Evolutionary conservation across 2,329 filamentous ascomycete genomes (phyloP).

Genomic region (Pseudogymnoascus sp.): DNA sequence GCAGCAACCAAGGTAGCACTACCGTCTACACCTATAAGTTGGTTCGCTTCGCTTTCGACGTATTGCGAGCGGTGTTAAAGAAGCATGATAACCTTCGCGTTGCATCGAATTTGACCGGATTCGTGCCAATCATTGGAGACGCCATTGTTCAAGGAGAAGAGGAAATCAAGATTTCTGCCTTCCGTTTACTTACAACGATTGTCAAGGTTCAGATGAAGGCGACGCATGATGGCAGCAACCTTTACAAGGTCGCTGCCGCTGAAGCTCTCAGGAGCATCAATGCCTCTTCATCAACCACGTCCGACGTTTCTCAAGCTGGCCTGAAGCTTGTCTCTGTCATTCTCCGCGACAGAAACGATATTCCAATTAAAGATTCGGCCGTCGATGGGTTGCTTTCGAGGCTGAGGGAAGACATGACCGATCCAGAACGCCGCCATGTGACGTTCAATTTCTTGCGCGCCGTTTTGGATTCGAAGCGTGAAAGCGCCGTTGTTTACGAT

Average conservation of each 20-base stretch:
- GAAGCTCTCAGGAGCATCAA: slow-evolving; percentile 81
- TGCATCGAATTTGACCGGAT: slow-evolving; percentile 71
- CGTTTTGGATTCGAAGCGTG: slow-evolving; percentile 75
- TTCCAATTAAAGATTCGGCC: slow-evolving; percentile 72
- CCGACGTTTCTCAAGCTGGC: slow-evolving; percentile 79
- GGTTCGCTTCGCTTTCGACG: slow-evolving; percentile 78
- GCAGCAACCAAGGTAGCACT: slow-evolving; percentile 62
- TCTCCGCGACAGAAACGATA: slow-evolving; percentile 70
- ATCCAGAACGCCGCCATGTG: slow-evolving; percentile 84
- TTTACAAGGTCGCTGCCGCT: slow-evolving; percentile 71
- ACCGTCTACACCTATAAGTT: slow-evolving; percentile 83
- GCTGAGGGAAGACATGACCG: slow-evolving; percentile 81
- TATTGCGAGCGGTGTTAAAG: slow-evolving; percentile 76
- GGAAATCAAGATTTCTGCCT: slow-evolving; percentile 83
- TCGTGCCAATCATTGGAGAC: slow-evolving; percentile 84
- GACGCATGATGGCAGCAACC: slow-evolving; percentile 56
- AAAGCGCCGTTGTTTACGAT: slow-evolving; percentile 86
- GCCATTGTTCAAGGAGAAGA: slow-evolving; percentile 78
- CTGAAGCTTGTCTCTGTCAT: slow-evolving; percentile 83
- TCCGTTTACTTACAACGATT: slow-evolving; percentile 78
- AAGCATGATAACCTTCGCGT: slow-evolving; percentile 80
- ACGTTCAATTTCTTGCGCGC: slow-evolving; percentile 92
- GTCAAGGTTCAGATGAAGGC: slow-evolving; percentile 73
- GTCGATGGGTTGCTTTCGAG: slow-evolving; percentile 77
- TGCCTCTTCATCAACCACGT: slow-evolving; percentile 68